A percentile compares a stretch with the other conserved stretches of the same genome.
Evolutionary conservation across 306 rosid species (phyloP).

Genomic region (Begonia fuchsioides): DNA sequence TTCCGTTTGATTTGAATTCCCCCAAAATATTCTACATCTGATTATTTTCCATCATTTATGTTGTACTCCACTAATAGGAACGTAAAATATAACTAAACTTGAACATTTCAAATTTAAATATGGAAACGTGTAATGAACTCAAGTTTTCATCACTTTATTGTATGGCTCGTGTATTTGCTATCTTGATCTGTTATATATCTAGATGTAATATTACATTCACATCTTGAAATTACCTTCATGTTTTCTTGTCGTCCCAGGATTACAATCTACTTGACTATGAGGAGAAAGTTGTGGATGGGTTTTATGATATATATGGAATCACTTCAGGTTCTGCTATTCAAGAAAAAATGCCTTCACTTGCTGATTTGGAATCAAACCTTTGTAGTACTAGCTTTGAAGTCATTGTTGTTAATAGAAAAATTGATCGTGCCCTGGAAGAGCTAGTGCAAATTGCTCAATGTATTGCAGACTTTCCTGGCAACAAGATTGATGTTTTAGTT

Average conservation of each 20-base stretch:
- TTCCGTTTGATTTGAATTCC: too few species aligned
- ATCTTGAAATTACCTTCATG: constrained; percentile 15
- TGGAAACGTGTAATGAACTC: too few species aligned
- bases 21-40: too few species aligned
- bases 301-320: constrained; percentile 70
- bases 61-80: too few species aligned
- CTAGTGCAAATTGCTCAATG: constrained; percentile 81
- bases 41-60: too few species aligned
- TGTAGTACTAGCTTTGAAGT: constrained; percentile 71
- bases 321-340: constrained; percentile 52
- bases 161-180: too few species aligned
- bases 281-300: constrained; percentile 84
- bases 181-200: too few species aligned
- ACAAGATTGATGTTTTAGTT: constrained; percentile 46
- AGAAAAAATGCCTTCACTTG: constrained; percentile 82
- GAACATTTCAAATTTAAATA: too few species aligned
- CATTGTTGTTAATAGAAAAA: constrained; percentile 56
- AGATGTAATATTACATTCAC: too few species aligned
- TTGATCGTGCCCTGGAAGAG: constrained; percentile 77
- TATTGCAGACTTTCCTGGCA: constrained; percentile 77
- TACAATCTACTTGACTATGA: constrained; percentile 82
- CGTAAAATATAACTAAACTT: too few species aligned
- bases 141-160: too few species aligned
- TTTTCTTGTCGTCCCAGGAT: constrained; percentile 40
- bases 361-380: constrained; percentile 55